Evolutionary conservation across 768 basidiomycete genomes (phyloP).

Genomic region (Pleurotus eryngii): DNA sequence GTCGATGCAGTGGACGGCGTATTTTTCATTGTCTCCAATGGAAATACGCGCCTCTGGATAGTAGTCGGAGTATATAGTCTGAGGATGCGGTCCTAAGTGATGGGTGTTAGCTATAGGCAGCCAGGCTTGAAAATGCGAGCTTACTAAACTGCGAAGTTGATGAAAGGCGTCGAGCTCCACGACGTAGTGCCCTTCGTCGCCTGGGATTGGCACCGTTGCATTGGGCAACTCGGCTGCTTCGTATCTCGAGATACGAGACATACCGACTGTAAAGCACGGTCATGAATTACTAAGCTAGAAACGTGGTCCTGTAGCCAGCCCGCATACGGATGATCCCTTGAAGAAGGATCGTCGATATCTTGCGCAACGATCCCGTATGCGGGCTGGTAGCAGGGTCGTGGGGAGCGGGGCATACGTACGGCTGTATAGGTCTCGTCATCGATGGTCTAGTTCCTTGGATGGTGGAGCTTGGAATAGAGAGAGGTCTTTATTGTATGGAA

Average conservation of each 20-base stretch:
- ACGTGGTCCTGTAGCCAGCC: too few species aligned
- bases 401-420: neutral
- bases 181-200: slow-evolving; percentile 18
- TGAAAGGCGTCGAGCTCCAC: slow-evolving; percentile 21
- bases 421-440: neutral
- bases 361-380: too few species aligned
- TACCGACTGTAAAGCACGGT: neutral
- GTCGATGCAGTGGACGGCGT: slow-evolving; percentile 19
- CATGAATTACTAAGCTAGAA: neutral
- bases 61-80: slow-evolving; percentile 15
- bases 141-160: slow-evolving; percentile 22
- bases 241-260: slow-evolving; percentile 13
- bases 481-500: neutral
- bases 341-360: too few species aligned
- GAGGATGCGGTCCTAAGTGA: slow-evolving; percentile 15
- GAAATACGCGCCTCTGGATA: slow-evolving; percentile 15
- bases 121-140: neutral
- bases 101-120: neutral
- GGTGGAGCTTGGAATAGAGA: neutral
- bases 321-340: too few species aligned
- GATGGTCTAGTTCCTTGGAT: neutral
- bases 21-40: slow-evolving; percentile 5
- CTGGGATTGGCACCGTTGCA: slow-evolving; percentile 17
- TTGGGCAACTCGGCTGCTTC: slow-evolving; percentile 20
- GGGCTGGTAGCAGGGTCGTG: too few species aligned